phyloP scores from a whole-genome alignment of 2,329 filamentous ascomycete genomes.

The Septoria petroselini region DNA sequence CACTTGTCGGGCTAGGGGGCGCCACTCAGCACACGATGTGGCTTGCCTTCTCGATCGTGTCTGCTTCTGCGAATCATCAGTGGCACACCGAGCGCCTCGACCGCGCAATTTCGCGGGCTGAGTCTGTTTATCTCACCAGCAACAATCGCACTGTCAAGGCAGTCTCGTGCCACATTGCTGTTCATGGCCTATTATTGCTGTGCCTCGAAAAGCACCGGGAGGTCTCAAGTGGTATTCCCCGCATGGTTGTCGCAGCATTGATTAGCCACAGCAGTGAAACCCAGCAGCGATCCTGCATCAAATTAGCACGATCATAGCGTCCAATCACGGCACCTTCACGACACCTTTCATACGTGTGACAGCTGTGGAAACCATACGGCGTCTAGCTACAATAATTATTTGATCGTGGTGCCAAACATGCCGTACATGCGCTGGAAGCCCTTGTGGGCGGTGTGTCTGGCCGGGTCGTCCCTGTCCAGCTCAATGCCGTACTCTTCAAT shows the following conservation, averaged over 20 bases:
- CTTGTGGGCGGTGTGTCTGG: constrained; percentile 18
- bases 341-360: background rate
- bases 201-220: background rate
- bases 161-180: too few relatives aligned
- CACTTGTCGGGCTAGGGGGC: background rate
- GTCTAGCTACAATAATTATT: constrained; percentile 10
- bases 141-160: too few relatives aligned
- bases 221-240: too few relatives aligned
- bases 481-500: constrained; percentile 45
- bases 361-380: background rate
- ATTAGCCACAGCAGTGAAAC: constrained; percentile 2
- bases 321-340: constrained; percentile 5
- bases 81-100: background rate
- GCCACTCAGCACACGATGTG: background rate
- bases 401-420: constrained; percentile 34
- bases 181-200: too few relatives aligned
- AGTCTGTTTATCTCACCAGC: too few relatives aligned
- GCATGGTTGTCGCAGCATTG: background rate
- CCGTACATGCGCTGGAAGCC: constrained; percentile 37
- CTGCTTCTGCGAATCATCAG: background rate
- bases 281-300: constrained; percentile 6
- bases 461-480: constrained; percentile 31
- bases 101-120: too few relatives aligned
- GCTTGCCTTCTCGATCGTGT: background rate
- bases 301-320: constrained; percentile 1